A percentile compares a stretch with the other conserved stretches of the same genome.
phyloP scores from a whole-genome alignment of 2,329 filamentous ascomycete genomes.

The Acrodontium crateriforme region DNA sequence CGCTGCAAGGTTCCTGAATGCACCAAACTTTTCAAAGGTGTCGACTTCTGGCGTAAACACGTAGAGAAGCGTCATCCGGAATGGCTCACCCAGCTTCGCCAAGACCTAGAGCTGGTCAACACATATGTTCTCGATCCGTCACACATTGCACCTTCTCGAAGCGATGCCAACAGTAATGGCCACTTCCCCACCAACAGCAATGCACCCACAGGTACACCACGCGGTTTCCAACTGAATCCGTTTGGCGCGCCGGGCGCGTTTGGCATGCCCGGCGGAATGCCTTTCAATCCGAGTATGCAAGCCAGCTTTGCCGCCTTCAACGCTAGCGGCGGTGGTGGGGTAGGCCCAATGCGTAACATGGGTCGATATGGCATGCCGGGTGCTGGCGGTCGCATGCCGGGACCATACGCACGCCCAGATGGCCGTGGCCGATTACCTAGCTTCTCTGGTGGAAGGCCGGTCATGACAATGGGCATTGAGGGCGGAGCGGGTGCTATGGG shows the following conservation, averaged over 20 bases:
- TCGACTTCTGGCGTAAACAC: slow-evolving; percentile 95
- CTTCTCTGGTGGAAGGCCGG: slow-evolving; percentile 12
- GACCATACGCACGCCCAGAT: slow-evolving; percentile 15
- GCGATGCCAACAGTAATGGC: slow-evolving; percentile 88
- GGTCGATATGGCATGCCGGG: slow-evolving; percentile 21
- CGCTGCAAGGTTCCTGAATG: slow-evolving; percentile 94
- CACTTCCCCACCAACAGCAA: slow-evolving; percentile 76
- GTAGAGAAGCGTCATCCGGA: slow-evolving; percentile 90
- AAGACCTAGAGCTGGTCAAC: slow-evolving; percentile 85
- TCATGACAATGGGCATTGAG: slow-evolving; percentile 28
- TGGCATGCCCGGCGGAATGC: slow-evolving; percentile 33
- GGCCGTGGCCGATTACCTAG: slow-evolving; percentile 17
- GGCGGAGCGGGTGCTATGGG: slow-evolving; percentile 61
- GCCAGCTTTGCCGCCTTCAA: slow-evolving; percentile 20
- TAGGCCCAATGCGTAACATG: slow-evolving; percentile 9
- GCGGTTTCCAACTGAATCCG: slow-evolving; percentile 78
- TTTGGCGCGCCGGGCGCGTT: slow-evolving; percentile 27
- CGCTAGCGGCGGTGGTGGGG: slow-evolving; percentile 14
- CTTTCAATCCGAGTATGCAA: slow-evolving; percentile 17
- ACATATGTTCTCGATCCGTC: slow-evolving; percentile 87
- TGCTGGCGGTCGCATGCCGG: slow-evolving; percentile 13
- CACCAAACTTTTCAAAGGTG: slow-evolving; percentile 91
- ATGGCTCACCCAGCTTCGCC: slow-evolving; percentile 66
- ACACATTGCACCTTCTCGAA: slow-evolving; percentile 84
- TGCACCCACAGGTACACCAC: slow-evolving; percentile 65